A percentile compares a stretch with the other conserved stretches of the same genome.
phyloP scores from a whole-genome alignment of 306 rosid genomes.

The Pyrus bretschneideri region DNA sequence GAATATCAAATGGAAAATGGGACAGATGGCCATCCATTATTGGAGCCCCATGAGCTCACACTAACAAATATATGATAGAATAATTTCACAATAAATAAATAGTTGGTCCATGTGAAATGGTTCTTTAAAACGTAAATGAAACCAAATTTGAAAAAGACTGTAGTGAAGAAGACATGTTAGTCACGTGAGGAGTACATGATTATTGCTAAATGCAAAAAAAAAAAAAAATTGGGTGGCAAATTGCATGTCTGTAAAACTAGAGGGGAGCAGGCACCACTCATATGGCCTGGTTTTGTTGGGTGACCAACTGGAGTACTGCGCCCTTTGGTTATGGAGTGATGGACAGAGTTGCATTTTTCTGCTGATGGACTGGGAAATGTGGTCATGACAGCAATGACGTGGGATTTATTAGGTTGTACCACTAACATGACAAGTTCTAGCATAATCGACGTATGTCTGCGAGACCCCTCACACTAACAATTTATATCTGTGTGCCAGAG shows the following conservation, averaged over 20 bases:
- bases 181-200: slow-evolving; percentile 52
- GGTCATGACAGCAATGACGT: background rate
- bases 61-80: slow-evolving; percentile 43
- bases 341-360: background rate
- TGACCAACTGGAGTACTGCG: slow-evolving; percentile 15
- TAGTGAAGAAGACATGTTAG: slow-evolving; percentile 37
- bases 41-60: slow-evolving; percentile 22
- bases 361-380: background rate
- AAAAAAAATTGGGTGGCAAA: no score
- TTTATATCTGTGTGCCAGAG: no score
- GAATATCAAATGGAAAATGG: slow-evolving; percentile 9
- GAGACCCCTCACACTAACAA: background rate
- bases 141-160: slow-evolving; percentile 24
- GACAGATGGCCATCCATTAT: slow-evolving; percentile 20
- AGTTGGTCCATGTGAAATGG: slow-evolving; percentile 72
- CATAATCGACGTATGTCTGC: background rate
- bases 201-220: background rate
- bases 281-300: slow-evolving; percentile 10
- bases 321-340: background rate
- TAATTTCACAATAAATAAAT: background rate
- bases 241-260: background rate
- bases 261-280: slow-evolving; percentile 6
- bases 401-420: background rate
- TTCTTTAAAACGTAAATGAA: slow-evolving; percentile 32
- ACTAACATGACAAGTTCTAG: background rate